A percentile compares a stretch with the other conserved stretches of the same genome.
Evolutionary conservation across 2,329 filamentous ascomycete genomes (phyloP).

Genomic region (Cladophialophora carrionii): DNA sequence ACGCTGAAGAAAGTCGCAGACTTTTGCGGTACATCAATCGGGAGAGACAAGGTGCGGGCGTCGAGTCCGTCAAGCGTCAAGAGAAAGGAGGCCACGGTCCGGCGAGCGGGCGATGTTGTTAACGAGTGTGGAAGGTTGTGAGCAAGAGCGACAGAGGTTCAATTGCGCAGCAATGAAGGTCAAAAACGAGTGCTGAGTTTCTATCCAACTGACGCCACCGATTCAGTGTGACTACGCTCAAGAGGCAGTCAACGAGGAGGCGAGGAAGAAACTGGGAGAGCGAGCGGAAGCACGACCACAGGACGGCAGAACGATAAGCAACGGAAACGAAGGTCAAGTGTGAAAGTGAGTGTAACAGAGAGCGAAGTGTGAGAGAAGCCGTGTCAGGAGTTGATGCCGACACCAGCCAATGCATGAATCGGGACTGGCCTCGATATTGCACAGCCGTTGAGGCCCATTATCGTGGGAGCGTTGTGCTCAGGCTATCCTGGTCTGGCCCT

Average conservation of each 20-base stretch:
- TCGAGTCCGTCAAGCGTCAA: conserved; percentile 17
- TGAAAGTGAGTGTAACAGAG: conserved; percentile 24
- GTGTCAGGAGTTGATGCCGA: conserved; percentile 21
- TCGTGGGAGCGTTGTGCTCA: neutral
- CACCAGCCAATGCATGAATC: conserved; percentile 9
- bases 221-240: conserved; percentile 1
- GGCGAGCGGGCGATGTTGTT: conserved; percentile 1
- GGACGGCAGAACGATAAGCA: conserved; percentile 20
- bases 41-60: conserved; percentile 9
- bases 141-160: conserved; percentile 15
- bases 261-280: conserved; percentile 24
- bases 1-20: conserved; percentile 4
- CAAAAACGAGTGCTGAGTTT: conserved; percentile 8
- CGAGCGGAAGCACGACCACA: conserved; percentile 29
- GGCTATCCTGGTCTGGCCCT: conserved; percentile 11
- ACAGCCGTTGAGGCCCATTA: conserved; percentile 7
- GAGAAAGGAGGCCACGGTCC: neutral
- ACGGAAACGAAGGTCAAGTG: conserved; percentile 19
- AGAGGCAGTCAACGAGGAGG: conserved; percentile 5
- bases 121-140: conserved; percentile 1
- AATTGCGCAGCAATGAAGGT: conserved; percentile 28
- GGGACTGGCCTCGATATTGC: conserved; percentile 9
- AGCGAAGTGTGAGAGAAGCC: conserved; percentile 14
- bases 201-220: conserved; percentile 23
- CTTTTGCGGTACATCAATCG: conserved; percentile 6